phyloP scores from a whole-genome alignment of 116 monocot genomes.

The Phalaenopsis hybrid region DNA sequence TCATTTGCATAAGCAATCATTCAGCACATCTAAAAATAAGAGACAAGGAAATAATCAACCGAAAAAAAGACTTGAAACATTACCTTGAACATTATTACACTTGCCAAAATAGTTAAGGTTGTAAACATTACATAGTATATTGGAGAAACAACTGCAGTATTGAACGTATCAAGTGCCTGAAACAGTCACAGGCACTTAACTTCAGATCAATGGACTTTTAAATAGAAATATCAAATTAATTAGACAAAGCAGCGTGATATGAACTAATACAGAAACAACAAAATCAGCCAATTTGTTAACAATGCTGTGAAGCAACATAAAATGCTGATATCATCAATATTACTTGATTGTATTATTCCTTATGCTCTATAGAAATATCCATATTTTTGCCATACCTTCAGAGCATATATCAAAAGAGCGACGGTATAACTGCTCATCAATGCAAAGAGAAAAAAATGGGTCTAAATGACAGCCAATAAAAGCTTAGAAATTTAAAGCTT shows the following conservation, averaged over 20 bases:
- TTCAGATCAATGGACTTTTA: not conserved
- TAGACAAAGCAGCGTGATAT: not conserved
- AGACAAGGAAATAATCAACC: not conserved
- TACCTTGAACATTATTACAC: conserved; percentile 44
- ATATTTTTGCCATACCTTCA: not conserved
- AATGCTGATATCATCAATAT: not conserved
- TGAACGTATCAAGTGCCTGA: conserved; percentile 41
- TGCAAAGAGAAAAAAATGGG: not conserved
- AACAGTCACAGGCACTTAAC: not conserved
- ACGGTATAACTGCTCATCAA: not conserved
- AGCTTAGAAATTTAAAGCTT: not conserved
- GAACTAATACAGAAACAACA: not conserved
- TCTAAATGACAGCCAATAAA: not conserved
- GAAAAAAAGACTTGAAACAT: not conserved
- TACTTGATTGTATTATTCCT: not conserved
- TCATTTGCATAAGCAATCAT: not conserved
- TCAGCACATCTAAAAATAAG: not conserved
- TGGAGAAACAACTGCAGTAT: conserved; percentile 36
- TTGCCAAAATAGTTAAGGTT: conserved; percentile 36
- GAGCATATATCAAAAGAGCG: not conserved
- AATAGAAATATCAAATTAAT: not conserved
- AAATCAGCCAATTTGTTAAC: not conserved
- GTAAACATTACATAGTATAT: conserved; percentile 43
- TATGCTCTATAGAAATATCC: not conserved
- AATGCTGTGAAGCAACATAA: not conserved